These are phyloP conservation scores for Comarum palustre DNA, from an alignment of 306 rosid genomes.

Conservation along the genomic window DNA sequence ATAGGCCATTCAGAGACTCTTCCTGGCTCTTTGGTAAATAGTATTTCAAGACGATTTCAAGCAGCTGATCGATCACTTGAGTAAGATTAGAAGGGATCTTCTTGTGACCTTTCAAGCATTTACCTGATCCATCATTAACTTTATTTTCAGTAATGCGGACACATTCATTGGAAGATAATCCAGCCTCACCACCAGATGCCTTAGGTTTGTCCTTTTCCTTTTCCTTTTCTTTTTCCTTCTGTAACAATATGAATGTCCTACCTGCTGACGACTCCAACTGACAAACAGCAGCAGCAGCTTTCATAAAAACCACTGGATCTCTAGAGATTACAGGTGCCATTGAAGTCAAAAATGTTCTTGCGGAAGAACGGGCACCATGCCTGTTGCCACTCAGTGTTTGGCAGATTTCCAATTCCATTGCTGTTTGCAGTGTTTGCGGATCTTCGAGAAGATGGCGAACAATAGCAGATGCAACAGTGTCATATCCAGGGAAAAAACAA, in stretches of 20 bases:
- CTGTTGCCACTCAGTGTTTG: conserved; percentile 81
- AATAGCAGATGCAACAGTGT: conserved; percentile 88
- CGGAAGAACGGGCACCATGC: conserved; percentile 76
- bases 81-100: conserved; percentile 86
- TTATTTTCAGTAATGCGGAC: conserved; percentile 77
- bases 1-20: conserved; percentile 41
- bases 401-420: conserved; percentile 93
- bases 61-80: conserved; percentile 94
- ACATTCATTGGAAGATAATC: conserved; percentile 67
- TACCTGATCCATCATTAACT: conserved; percentile 71
- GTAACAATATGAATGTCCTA: conserved; percentile 69
- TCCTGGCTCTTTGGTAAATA: conserved; percentile 54
- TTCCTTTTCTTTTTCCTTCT: conserved; percentile 84
- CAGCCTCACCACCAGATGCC: conserved; percentile 56
- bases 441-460: conserved; percentile 98
- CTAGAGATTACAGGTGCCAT: conserved; percentile 92
- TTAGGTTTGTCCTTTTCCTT: conserved; percentile 88
- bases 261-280: conserved; percentile 93
- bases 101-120: conserved; percentile 78
- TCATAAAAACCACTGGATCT: conserved; percentile 93
- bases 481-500: conserved; percentile 95
- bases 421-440: conserved; percentile 93
- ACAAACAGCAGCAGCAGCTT: conserved; percentile 86
- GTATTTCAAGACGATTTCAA: conserved; percentile 85
- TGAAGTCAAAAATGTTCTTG: conserved; percentile 72